Evolutionary conservation across 495 filamentous ascomycete genomes (phyloP).

Genomic region (Talaromyces adpressus): DNA sequence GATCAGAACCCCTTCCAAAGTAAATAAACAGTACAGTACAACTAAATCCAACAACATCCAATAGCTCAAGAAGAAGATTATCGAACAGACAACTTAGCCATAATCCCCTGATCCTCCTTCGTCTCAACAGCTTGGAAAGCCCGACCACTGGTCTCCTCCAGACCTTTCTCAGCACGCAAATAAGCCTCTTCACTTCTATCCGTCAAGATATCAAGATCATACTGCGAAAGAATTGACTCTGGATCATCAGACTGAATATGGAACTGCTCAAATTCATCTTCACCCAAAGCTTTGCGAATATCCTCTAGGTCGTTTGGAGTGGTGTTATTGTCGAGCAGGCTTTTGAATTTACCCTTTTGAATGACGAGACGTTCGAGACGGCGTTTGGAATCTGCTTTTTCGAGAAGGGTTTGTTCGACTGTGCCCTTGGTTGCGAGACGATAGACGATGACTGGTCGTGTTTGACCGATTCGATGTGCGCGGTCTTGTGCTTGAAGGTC

Average conservation of each 20-base stretch:
- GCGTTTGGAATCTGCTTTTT: conserved; percentile 89
- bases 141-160: conserved; percentile 37
- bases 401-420: conserved; percentile 81
- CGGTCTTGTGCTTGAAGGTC: conserved; percentile 95
- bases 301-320: conserved; percentile 35
- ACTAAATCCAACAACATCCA: neutral
- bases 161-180: conserved; percentile 65
- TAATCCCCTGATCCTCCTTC: conserved; percentile 29
- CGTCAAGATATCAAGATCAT: conserved; percentile 70
- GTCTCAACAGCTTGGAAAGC: conserved; percentile 38
- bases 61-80: conserved; percentile 1
- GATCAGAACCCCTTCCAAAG: neutral
- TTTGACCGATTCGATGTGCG: conserved; percentile 91
- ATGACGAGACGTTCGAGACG: conserved; percentile 92
- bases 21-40: neutral
- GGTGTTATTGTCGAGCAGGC: conserved; percentile 36
- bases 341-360: conserved; percentile 73
- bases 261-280: conserved; percentile 50
- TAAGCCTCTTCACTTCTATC: conserved; percentile 87
- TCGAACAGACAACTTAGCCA: conserved; percentile 22
- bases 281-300: conserved; percentile 37
- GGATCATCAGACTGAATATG: conserved; percentile 44
- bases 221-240: conserved; percentile 61
- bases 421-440: conserved; percentile 89
- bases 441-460: conserved; percentile 86